Evolutionary conservation across 176 grass and related monocot genomes (phyloP), one percentile per base, ranked within the genome.

Genomic region (Oryza nivara): DNA sequence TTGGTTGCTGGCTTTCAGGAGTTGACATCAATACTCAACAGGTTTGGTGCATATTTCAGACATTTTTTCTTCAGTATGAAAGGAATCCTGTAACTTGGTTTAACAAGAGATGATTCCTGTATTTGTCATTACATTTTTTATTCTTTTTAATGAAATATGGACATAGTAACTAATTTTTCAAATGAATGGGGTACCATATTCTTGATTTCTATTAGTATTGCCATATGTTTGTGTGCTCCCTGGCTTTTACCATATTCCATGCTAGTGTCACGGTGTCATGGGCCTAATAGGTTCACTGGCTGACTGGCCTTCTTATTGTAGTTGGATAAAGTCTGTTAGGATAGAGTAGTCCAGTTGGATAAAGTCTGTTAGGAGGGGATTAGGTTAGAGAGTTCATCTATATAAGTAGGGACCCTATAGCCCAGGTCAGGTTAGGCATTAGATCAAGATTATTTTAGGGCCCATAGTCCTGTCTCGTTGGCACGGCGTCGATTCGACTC

Each of bases 1-100:
- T 97, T 83, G 94, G 94, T 86, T 97, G 94, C 76, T 97, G 94
- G 92, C 94, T 97, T 75, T 97, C 92, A 67, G 92, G 92, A 69
- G 94, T 97, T 73, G 94, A 94, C 77, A 97, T 97, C 83, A 94
- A 94, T 80, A 94, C 94, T 40, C 94, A 97, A 71, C 92, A 94
- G 88, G 92, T 83, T 13, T 51, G 66, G 66, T 51, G 17, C 72
- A 75, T 88, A 34, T 82, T 67, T 3, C 9, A 25, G 28, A 56
- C 17, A 65, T 54, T 67, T 34, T 40, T 58, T 61, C 28, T 63
- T 73, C 28, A 58, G 35, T 76, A 72, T 70, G 65, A 78, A 40
- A 77, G 34, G 28, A 38, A 7, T 7, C 11, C 35, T 49, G 35
- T 36, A 75, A 66, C 71, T 49, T 83, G 12, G 4, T 61, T 69